A percentile compares a stretch with the other conserved stretches of the same genome.
phyloP scores from a whole-genome alignment of 2,329 filamentous ascomycete genomes.

The Grosmannia penicillata region DNA sequence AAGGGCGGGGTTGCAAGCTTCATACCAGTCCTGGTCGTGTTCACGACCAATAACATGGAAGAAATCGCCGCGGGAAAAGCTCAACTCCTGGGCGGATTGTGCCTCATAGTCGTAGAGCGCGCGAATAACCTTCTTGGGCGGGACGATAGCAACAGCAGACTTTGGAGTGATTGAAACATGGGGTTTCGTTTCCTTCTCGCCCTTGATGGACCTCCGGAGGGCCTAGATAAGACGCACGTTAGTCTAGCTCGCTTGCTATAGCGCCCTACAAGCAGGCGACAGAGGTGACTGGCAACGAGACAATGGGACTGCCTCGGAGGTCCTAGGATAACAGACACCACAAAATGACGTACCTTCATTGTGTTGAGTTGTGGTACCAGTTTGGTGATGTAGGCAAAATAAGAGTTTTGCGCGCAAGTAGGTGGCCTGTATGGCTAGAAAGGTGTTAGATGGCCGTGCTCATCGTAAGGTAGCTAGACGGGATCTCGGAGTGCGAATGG shows the following conservation, averaged over 20 bases:
- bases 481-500: too few relatives aligned
- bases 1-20: conserved; percentile 87
- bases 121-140: conserved; percentile 94
- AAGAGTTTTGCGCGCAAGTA: not conserved
- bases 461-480: too few relatives aligned
- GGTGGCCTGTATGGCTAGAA: too few relatives aligned
- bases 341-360: conserved; percentile 1
- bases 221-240: conserved; percentile 41
- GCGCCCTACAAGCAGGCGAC: too few relatives aligned
- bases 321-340: not conserved
- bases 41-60: conserved; percentile 96
- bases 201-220: conserved; percentile 78
- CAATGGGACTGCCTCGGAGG: too few relatives aligned
- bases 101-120: conserved; percentile 88
- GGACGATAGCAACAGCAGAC: conserved; percentile 74
- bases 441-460: too few relatives aligned
- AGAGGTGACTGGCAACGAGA: too few relatives aligned
- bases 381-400: not conserved
- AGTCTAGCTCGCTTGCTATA: conserved; percentile 21
- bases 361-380: not conserved
- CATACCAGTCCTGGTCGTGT: conserved; percentile 93
- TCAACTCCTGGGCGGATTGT: conserved; percentile 61
- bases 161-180: conserved; percentile 71
- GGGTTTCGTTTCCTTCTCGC: conserved; percentile 63
- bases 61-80: conserved; percentile 91